These are phyloP conservation scores for Aspergillus fumigatiaffinis DNA, from an alignment of 2,329 filamentous ascomycete species.

Conservation along the genomic window DNA sequence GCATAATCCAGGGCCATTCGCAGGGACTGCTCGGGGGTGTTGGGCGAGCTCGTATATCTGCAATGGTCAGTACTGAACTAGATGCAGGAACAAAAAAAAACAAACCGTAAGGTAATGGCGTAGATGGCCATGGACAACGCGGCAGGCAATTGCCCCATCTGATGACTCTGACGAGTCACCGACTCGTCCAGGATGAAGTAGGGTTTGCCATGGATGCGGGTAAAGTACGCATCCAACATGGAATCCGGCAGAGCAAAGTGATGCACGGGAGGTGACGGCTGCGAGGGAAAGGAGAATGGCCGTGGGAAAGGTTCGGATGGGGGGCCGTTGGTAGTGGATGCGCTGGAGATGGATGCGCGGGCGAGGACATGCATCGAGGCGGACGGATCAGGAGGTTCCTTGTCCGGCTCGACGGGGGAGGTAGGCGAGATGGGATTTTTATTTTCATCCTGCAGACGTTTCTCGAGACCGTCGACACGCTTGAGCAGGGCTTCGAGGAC, in stretches of 20 bases:
- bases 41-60: slow-evolving; percentile 67
- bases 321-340: background rate
- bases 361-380: slow-evolving; percentile 12
- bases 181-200: slow-evolving; percentile 78
- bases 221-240: slow-evolving; percentile 75
- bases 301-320: slow-evolving; percentile 8
- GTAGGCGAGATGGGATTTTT: slow-evolving; percentile 45
- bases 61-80: slow-evolving; percentile 9
- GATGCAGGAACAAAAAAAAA: background rate
- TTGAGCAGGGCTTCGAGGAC: slow-evolving; percentile 80
- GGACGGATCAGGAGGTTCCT: slow-evolving; percentile 2
- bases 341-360: background rate
- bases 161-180: slow-evolving; percentile 66
- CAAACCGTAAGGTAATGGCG: slow-evolving; percentile 60
- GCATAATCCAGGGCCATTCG: slow-evolving; percentile 70
- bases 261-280: slow-evolving; percentile 40
- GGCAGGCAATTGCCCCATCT: slow-evolving; percentile 60
- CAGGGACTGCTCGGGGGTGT: slow-evolving; percentile 60
- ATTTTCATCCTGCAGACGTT: slow-evolving; percentile 65
- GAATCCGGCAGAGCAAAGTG: slow-evolving; percentile 53
- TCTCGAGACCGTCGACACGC: slow-evolving; percentile 79
- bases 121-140: slow-evolving; percentile 51
- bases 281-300: slow-evolving; percentile 1
- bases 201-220: slow-evolving; percentile 73
- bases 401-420: slow-evolving; percentile 34